These are phyloP conservation scores for Melaleuca quinquenervia DNA, from an alignment of 345 rosid genomes.

Conservation along the genomic window DNA sequence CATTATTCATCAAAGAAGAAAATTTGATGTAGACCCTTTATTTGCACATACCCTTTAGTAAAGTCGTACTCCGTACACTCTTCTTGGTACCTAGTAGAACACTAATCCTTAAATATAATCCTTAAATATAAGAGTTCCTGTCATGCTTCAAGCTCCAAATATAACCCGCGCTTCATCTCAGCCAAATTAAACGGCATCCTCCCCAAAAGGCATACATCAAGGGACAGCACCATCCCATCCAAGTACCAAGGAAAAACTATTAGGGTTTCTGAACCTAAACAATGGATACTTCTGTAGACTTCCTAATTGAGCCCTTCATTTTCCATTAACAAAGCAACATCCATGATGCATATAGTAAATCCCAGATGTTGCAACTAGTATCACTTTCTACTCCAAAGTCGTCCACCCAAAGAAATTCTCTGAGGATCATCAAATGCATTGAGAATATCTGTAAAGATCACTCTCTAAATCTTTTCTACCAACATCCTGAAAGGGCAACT, in stretches of 20 bases:
- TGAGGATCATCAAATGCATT: not conserved
- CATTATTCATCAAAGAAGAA: not conserved
- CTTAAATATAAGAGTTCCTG: not conserved
- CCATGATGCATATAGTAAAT: not conserved
- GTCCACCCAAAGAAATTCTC: not conserved
- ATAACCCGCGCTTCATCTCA: not conserved
- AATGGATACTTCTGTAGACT: not conserved
- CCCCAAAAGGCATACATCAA: not conserved
- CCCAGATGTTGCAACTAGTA: not conserved
- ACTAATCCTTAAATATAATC: not conserved
- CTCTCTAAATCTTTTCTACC: not conserved
- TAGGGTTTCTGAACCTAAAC: not conserved
- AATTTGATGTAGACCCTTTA: not conserved
- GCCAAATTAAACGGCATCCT: not conserved
- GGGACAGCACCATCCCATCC: not conserved
- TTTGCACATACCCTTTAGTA: not conserved
- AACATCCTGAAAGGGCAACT: not conserved
- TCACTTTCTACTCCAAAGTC: not conserved
- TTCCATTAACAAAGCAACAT: not conserved
- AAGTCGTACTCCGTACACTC: not conserved
- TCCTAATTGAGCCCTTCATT: not conserved
- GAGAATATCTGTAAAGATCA: not conserved
- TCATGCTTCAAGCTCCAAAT: not conserved
- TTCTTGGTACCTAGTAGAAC: not conserved
- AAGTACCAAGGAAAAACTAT: not conserved